A percentile compares a stretch with the other conserved stretches of the same genome.
These are phyloP conservation scores for Carex sylvatica DNA, from an alignment of 202 grass and related monocot genomes.

Conservation along the genomic window DNA sequence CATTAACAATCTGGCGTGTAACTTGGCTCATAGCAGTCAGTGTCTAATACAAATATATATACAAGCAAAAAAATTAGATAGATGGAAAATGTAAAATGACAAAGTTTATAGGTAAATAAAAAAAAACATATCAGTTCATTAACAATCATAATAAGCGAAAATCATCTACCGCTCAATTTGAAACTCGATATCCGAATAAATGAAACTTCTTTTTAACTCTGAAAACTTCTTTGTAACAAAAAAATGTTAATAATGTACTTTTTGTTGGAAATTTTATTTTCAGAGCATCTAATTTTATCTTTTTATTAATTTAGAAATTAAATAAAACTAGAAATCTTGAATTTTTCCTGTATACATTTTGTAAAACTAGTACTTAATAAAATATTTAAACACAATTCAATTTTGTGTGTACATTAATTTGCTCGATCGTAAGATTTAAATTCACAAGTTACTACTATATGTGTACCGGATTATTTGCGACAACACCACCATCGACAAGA, in stretches of 20 bases:
- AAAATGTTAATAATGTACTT: neutral
- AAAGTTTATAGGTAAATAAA: neutral
- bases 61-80: neutral
- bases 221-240: neutral
- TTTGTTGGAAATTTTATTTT: neutral
- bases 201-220: neutral
- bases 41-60: constrained; percentile 31
- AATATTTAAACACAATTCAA: neutral
- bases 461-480: constrained; percentile 69
- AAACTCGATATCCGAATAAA: neutral
- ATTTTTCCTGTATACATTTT: neutral
- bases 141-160: neutral
- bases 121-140: neutral
- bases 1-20: constrained; percentile 41
- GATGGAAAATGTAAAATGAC: neutral
- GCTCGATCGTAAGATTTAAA: too few relatives aligned
- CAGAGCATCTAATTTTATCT: neutral
- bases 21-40: constrained; percentile 57
- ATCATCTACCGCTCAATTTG: neutral
- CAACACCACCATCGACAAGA: constrained; percentile 63
- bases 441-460: neutral
- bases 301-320: neutral
- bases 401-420: too few relatives aligned
- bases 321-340: neutral
- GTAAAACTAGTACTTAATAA: too few relatives aligned